phyloP scores from a whole-genome alignment of 2,329 filamentous ascomycete species.

The Colletotrichum spaethianum region DNA sequence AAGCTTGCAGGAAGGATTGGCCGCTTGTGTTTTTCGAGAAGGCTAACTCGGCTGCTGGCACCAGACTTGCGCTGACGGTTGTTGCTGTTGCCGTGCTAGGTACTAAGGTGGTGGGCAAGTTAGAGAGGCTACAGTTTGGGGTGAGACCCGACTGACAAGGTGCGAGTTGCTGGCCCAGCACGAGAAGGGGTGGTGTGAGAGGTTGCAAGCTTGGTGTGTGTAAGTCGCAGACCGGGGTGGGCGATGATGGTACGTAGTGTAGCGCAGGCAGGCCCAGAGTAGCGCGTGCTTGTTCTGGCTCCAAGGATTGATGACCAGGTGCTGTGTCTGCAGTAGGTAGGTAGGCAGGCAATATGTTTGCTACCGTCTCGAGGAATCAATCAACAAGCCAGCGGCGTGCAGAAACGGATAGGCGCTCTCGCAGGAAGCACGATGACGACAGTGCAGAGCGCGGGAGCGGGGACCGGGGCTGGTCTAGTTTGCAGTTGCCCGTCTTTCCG shows the following conservation, averaged over 20 bases:
- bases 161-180: background rate
- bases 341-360: constrained; percentile 22
- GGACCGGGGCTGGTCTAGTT: constrained; percentile 23
- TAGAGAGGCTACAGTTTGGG: background rate
- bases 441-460: constrained; percentile 27
- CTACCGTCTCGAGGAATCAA: constrained; percentile 15
- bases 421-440: constrained; percentile 41
- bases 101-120: background rate
- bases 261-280: constrained; percentile 23
- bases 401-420: constrained; percentile 20
- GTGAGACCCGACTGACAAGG: constrained; percentile 6
- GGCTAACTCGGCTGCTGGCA: constrained; percentile 28
- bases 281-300: constrained; percentile 27
- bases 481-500: constrained; percentile 6
- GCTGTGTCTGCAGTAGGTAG: background rate
- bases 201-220: constrained; percentile 25
- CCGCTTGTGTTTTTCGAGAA: constrained; percentile 24
- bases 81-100: constrained; percentile 22
- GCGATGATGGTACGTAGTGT: constrained; percentile 3
- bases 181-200: constrained; percentile 7
- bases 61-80: constrained; percentile 16
- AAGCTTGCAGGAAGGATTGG: constrained; percentile 28
- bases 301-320: constrained; percentile 24
- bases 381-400: constrained; percentile 20
- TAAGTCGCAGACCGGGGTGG: constrained; percentile 14